These are phyloP conservation scores for Mycogone perniciosa DNA, from an alignment of 2,329 filamentous ascomycete species.

Conservation along the genomic window DNA sequence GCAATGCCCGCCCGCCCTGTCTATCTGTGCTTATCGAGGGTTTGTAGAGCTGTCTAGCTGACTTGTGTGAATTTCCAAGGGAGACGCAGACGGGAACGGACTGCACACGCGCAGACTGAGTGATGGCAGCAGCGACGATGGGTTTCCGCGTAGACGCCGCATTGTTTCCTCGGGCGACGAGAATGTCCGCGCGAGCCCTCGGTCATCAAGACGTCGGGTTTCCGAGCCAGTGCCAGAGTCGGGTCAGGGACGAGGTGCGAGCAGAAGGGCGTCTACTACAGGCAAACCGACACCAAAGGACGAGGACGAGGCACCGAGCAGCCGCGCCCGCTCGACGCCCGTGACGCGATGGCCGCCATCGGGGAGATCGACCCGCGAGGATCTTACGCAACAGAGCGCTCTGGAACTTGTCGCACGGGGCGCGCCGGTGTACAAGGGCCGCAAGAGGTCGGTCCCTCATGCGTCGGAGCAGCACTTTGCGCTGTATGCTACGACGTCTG, in stretches of 20 bases:
- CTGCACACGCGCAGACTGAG: conserved; percentile 3
- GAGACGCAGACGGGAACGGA: too few species aligned
- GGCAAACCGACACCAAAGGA: not conserved
- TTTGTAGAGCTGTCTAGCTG: conserved; percentile 1
- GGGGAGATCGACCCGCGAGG: conserved; percentile 41
- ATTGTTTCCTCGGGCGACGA: conserved; percentile 3
- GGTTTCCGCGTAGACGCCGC: conserved; percentile 1
- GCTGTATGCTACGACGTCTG: conserved; percentile 45
- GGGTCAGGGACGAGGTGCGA: conserved; percentile 2
- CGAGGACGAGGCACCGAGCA: not conserved
- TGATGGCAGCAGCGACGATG: conserved; percentile 2
- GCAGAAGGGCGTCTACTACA: not conserved
- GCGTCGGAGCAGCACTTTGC: conserved; percentile 49
- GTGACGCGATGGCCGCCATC: conserved; percentile 53
- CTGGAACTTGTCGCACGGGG: conserved; percentile 53
- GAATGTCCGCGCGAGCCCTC: not conserved
- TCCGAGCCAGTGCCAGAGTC: conserved; percentile 7
- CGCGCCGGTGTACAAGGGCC: conserved; percentile 50
- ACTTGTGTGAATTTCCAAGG: not conserved
- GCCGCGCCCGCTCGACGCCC: conserved; percentile 19
- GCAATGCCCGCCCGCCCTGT: not conserved
- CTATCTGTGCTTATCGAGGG: not conserved
- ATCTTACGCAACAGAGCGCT: conserved; percentile 48
- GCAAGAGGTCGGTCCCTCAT: conserved; percentile 48
- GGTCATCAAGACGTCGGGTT: conserved; percentile 2